These are phyloP conservation scores for Capsicum baccatum DNA, from an alignment of 257 asterid genomes.

Conservation along the genomic window DNA sequence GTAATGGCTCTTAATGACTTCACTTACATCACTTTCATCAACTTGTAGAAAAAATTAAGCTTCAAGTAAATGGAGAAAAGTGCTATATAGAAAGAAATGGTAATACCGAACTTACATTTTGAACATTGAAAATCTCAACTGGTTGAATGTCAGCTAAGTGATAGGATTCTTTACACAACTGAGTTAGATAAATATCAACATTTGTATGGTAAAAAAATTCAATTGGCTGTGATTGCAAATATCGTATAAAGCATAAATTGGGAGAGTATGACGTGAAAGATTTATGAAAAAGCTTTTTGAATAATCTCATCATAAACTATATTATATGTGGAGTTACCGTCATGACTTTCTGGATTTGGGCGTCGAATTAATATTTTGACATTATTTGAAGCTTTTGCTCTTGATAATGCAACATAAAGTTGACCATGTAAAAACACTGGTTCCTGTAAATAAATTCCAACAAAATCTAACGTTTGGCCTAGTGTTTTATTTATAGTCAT, in stretches of 20 bases:
- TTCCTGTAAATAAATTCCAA: no score
- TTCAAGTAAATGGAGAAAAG: conserved; percentile 1
- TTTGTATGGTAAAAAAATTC: no score
- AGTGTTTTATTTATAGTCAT: no score
- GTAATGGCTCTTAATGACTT: conserved; percentile 79
- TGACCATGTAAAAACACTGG: no score
- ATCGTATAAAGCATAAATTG: no score
- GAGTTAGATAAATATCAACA: no score
- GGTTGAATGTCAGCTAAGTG: conserved; percentile 96
- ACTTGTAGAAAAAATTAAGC: conserved; percentile 50
- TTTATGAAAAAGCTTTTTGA: background rate
- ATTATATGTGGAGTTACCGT: no score
- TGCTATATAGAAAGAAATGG: background rate
- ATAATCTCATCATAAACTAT: no score
- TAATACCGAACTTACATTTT: conserved; percentile 57
- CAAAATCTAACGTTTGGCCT: no score
- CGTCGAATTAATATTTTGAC: background rate
- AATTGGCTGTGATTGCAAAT: no score
- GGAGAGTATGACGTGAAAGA: background rate
- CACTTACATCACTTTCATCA: conserved; percentile 54
- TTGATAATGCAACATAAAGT: no score
- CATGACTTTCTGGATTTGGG: background rate
- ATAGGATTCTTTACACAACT: no score
- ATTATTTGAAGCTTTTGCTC: background rate
- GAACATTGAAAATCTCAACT: conserved; percentile 78